Base-by-base conservation (phyloP, 345 rosid species). In the Capsella bursapastoris region DNA sequence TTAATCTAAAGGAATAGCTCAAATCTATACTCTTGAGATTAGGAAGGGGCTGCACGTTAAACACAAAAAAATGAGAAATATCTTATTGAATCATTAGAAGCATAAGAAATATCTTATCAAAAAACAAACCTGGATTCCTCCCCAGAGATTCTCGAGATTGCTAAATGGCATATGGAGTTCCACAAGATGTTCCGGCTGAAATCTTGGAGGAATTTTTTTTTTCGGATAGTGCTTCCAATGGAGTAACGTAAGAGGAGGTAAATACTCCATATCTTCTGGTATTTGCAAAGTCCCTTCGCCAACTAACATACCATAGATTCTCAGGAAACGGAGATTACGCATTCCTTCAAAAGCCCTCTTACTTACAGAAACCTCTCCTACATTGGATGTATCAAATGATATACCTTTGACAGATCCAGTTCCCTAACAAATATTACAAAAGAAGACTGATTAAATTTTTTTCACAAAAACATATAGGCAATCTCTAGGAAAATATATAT, bases 131-230 rank as follows among this genome's bases (percentile, higher is more conserved):
- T 74, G 61, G 8, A 13, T 49, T 68, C 73, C 72, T 35, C 5
- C 40, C 84, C 82, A 83, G 0, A 83, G 72, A 27, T 71, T 57
- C 57, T 76, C 12, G 1, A 83, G 40, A 0, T 45, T 15, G 66
- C 83, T 56, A 0, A 0, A 0, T 1, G 0, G 2, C 48, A 79
- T 22, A 14, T 7, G 7, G 5, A 76, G 47, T 22, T 60, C 44
- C 0, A 72, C 62, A 16, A 59, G 65, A 3, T 55, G 13, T 1
- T 72, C 60, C 0, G 58, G 52, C 9, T 29, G 3, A 35, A 68
- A 71, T 9, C 6, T 40, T 35, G 38, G 13, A 29, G 83, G 78
- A 35, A 80, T 40, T 18, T 57, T 41, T 18, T 52, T 60, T 1
- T 27, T 14, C 2, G 83, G 74, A 44, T 29, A 80, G 11, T 11